Conservation (phyloP, 2,329 filamentous ascomycete genomes). For the Ophiostoma angusticollis region DNA sequence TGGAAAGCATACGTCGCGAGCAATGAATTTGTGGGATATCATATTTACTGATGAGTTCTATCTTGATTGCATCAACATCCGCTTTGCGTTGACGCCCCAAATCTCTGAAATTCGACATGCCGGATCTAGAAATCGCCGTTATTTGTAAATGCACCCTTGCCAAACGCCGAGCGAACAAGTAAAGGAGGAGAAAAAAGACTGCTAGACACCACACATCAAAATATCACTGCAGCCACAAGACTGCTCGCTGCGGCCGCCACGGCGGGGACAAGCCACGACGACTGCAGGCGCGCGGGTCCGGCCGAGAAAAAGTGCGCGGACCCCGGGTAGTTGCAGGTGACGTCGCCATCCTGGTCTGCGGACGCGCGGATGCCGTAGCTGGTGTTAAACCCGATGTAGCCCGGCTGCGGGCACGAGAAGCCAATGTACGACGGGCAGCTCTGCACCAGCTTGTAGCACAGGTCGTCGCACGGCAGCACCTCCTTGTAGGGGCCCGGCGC, state of each 20-base stretch:
- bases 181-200: not conserved
- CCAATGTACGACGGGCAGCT: slow-evolving; percentile 66
- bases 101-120: no score
- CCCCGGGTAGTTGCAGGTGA: slow-evolving; percentile 49
- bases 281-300: slow-evolving; percentile 7
- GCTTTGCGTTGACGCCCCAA: no score
- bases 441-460: slow-evolving; percentile 77
- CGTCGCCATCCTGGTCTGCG: slow-evolving; percentile 13
- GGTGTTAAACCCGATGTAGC: slow-evolving; percentile 27
- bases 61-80: no score
- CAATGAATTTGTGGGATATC: no score
- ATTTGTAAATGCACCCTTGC: no score
- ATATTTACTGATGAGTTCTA: no score
- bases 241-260: slow-evolving; percentile 1
- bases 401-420: slow-evolving; percentile 57
- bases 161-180: not conserved
- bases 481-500: slow-evolving; percentile 87
- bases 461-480: slow-evolving; percentile 71
- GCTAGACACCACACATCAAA: not conserved
- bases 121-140: no score
- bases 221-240: not conserved
- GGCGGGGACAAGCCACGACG: slow-evolving; percentile 1
- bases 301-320: slow-evolving; percentile 38
- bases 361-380: slow-evolving; percentile 29
- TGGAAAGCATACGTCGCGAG: no score